phyloP scores from a whole-genome alignment of 176 grass and related monocot genomes.

The Cenchrus americanus region DNA sequence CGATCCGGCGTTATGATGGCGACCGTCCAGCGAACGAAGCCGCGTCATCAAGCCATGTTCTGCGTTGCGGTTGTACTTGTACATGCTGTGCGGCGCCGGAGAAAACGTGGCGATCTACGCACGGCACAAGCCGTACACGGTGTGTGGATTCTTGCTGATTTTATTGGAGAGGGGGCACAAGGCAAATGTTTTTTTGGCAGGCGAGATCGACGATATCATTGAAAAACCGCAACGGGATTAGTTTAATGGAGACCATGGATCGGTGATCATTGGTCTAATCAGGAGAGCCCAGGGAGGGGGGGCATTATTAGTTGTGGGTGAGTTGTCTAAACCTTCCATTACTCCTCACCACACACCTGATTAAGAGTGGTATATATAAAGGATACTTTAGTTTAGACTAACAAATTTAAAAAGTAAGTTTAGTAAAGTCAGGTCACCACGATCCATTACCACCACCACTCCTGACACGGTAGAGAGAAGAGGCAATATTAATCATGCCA shows the following conservation, averaged over 20 bases:
- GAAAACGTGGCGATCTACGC: slow-evolving; percentile 6
- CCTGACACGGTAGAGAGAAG: background rate
- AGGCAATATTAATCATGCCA: background rate
- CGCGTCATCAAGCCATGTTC: background rate
- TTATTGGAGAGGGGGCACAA: background rate
- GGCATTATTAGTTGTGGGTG: background rate
- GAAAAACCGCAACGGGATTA: background rate
- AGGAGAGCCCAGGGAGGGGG: background rate
- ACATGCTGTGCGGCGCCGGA: background rate
- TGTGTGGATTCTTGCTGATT: background rate
- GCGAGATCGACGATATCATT: background rate
- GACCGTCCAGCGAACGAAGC: slow-evolving; percentile 34
- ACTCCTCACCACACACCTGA: no score
- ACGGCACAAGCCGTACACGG: background rate
- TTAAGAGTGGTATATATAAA: no score
- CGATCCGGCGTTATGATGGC: background rate
- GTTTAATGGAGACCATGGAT: background rate
- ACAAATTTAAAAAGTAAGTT: no score
- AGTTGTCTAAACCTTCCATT: slow-evolving; percentile 5
- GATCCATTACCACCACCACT: background rate
- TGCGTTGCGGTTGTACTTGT: background rate
- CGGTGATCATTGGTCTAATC: background rate
- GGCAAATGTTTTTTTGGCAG: background rate
- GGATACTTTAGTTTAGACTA: no score
- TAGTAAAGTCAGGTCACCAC: no score